Base-by-base conservation (phyloP, 306 rosid genomes). In the Cucurbita ficifolia region DNA sequence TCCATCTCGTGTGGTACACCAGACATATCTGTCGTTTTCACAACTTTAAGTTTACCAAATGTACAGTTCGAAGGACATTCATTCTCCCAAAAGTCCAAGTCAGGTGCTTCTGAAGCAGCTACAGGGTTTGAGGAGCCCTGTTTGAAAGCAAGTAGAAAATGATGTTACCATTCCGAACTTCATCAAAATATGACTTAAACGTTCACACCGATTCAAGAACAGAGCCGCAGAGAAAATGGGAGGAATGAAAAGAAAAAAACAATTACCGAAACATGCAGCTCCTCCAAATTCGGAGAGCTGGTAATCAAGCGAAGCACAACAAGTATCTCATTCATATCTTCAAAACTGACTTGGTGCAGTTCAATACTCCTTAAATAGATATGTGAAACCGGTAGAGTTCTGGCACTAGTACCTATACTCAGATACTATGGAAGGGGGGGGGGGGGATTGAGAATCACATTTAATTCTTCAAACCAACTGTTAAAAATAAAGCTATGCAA, bases 301-400 rank as follows among this genome's bases (percentile, higher is more conserved):
- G 86, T 85, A 72, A 95, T 84, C 92, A 95, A 79, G 75, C 78
- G 87, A 82, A 95, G 91, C 83, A 91, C 87, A 12, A 95, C 97
- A 38, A 84, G 83, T 75, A 91, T 85, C 89, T 95, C 99, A 52
- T 85, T 89, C 86, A 77, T 86, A 83, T 95, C 99, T 80, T 91
- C 99, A 74, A 95, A 95, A 83, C 90, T 84, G 75, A 95, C 99
- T 88, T 89, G 92, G 84, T 81, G 70, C 82, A 95, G 81, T 82
- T 88, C 96, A 48, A 95, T 73, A 60, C 76, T 83, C 88, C 82
- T 86, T 82, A 95, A 79, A 70, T 80, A 77, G 79, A 73, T 77
- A 81, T 88, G 91, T 18, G 82, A 82, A 74, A 86, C 61, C 18
- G 89, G 76, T 74, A 50, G 83, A 52, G 55, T 55, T 77, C 82